Base-by-base conservation (phyloP, 768 basidiomycete species). In the Kwoniella pini region DNA sequence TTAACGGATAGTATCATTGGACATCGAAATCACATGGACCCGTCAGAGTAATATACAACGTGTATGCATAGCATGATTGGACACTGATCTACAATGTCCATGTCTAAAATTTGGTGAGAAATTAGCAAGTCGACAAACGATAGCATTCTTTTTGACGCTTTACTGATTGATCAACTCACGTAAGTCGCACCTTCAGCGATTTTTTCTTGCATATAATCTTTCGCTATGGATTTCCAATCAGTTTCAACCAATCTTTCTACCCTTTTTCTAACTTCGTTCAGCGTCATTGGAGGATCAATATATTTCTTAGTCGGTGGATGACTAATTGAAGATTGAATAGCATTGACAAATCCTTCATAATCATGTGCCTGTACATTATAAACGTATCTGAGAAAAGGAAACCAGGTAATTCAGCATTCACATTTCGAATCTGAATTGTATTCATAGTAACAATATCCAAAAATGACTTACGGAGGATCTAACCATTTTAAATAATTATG, bases 401-500 rank as follows among this genome's bases (percentile, higher is more conserved):
- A n/a, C n/a, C n/a, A n/a, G n/a, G n/a, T n/a, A n/a, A n/a, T n/a
- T n/a, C n/a, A n/a, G n/a, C n/a, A n/a, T n/a, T n/a, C n/a, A n/a
- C n/a, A n/a, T n/a, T n/a, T n/a, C n/a, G n/a, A n/a, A n/a, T n/a
- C n/a, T n/a, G n/a, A n/a, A n/a, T n/a, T n/a, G n/a, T n/a, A n/a
- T n/a, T n/a, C n/a, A n/a, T n/a, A n/a, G n/a, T n/a, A n/a, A n/a
- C n/a, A n/a, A n/a, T n/a, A n/a, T n/a, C n/a, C n/a, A n/a, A n/a
- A 7, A 4, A 49, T 31, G 17, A 50, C 48, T 50, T 33, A 50
- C 48, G 48, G 48, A 4, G 48, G 48, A 33, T 50, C 48, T 19
- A 50, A 21, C 48, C 48, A 50, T 50, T 50, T 50, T 3, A 50
- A 10, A 21, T 50, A 50, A 21, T 50, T 50, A 12, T 50, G 48